Conservation (phyloP, 495 filamentous ascomycete genomes). For the Penicillium daleae region DNA sequence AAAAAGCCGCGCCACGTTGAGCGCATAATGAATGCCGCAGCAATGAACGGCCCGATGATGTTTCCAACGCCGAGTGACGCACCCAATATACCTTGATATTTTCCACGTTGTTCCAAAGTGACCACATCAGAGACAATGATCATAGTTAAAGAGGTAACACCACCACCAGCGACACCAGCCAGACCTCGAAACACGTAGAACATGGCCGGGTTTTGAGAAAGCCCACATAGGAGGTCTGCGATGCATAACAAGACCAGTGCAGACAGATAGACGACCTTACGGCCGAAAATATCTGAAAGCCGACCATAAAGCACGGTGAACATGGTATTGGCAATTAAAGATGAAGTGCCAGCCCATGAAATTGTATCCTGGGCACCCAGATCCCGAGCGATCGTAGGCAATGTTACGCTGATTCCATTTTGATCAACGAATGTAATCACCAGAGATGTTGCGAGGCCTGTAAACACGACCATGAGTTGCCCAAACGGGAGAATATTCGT, state of each 20-base stretch:
- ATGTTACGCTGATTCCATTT: conserved; percentile 62
- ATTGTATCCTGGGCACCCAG: conserved; percentile 61
- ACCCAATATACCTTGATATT: conserved; percentile 51
- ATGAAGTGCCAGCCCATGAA: conserved; percentile 78
- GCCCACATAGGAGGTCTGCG: conserved; percentile 56
- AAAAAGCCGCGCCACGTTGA: conserved; percentile 56
- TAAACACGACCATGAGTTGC: conserved; percentile 61
- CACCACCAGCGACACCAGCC: conserved; percentile 57
- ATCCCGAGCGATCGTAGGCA: conserved; percentile 63
- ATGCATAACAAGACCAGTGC: conserved; percentile 54
- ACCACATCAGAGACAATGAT: conserved; percentile 56
- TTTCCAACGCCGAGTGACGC: conserved; percentile 48
- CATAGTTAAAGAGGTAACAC: conserved; percentile 55
- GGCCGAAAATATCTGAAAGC: conserved; percentile 61
- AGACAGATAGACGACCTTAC: conserved; percentile 54
- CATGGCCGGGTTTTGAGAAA: conserved; percentile 53
- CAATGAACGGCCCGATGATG: conserved; percentile 50
- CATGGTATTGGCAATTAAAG: conserved; percentile 72
- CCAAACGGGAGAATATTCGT: conserved; percentile 61
- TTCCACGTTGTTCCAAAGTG: conserved; percentile 48
- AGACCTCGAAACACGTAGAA: conserved; percentile 61
- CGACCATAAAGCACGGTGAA: conserved; percentile 66
- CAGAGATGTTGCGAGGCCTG: conserved; percentile 54
- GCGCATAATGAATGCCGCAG: conserved; percentile 46
- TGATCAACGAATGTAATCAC: conserved; percentile 66